Evolutionary conservation across 345 rosid species (phyloP), one percentile per base, ranked within the genome.

Genomic region (Citrus medica): DNA sequence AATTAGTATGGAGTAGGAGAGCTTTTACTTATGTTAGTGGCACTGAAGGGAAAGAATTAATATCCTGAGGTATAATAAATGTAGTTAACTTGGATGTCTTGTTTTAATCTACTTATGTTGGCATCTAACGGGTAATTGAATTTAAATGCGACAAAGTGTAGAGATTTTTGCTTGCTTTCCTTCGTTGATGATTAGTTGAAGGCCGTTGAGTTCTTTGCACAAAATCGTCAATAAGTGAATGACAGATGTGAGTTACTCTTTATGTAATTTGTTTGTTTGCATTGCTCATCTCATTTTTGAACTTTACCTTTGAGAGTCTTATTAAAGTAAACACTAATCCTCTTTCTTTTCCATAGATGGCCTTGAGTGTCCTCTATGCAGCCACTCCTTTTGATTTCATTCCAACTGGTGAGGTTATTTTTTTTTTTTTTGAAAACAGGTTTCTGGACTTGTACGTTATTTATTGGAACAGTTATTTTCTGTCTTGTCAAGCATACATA

Each of bases 331-430:
- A 30, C 61, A 33, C 63, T 61, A 25, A 22, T 64, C 27, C 6
- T 76, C 19, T 76, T 74, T 35, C 21, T 9, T 70, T 25, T 69
- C 82, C 83, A 84, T 89, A 92, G 97, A 87, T 92, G 92, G 66
- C 87, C 46, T 83, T 92, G 75, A 87, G 93, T 71, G 51, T 83
- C 69, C 78, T 93, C 35, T 93, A 90, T 83, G 84, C 88, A 62
- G 89, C 91, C n/a, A 83, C 89, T 51, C 91, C 92, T 27, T 87
- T 92, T 35, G 85, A 89, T 79, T 90, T 93, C 82, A 88, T 93
- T 71, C 97, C 93, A 17, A 87, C 90, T 4, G 94, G 98, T 89
- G 82, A 78, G 82, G 67, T 65, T 60, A 7, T 78, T 70, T 30
- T 82, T 55, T 55, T 78, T 73, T 35, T 82, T 38, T 55, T 38